Percentiles rank a stretch among this genome's conserved stretches.
Conservation (phyloP, 306 rosid genomes). For the Astragalus membranaceus region DNA sequence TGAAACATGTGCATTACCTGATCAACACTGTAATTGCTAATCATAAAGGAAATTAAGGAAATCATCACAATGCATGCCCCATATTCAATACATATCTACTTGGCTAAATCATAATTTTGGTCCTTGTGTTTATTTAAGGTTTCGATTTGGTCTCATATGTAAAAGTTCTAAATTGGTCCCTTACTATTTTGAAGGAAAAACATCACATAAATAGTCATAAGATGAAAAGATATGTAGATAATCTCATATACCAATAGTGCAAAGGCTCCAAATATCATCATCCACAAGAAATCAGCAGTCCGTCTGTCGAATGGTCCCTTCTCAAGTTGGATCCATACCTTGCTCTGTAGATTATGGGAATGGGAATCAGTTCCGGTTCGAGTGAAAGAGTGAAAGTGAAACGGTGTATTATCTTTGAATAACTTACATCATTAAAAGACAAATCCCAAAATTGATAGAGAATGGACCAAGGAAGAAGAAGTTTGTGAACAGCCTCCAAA, state of each 20-base stretch:
- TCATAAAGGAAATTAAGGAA: neutral
- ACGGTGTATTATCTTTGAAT: neutral
- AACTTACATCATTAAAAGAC: constrained; percentile 89
- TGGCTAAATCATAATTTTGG: too few species aligned
- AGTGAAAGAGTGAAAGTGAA: neutral
- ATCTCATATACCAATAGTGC: constrained; percentile 55
- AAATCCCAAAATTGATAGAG: constrained; percentile 86
- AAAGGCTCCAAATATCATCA: constrained; percentile 81
- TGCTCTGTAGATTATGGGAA: constrained; percentile 55
- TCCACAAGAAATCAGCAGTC: constrained; percentile 96
- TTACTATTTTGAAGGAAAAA: constrained; percentile 10
- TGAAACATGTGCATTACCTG: neutral
- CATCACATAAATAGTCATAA: neutral
- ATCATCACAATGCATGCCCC: neutral
- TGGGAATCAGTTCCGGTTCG: constrained; percentile 2
- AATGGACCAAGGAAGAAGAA: constrained; percentile 85
- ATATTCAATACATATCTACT: neutral
- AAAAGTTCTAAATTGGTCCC: too few species aligned
- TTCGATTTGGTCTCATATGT: too few species aligned
- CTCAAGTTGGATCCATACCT: constrained; percentile 97
- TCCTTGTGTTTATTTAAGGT: too few species aligned
- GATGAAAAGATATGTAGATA: constrained; percentile 7
- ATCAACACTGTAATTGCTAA: neutral
- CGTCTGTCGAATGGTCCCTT: constrained; percentile 80
- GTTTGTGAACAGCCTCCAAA: constrained; percentile 88